Evolutionary conservation across 306 rosid genomes (phyloP).

Genomic region (Dryas alaskensis): DNA sequence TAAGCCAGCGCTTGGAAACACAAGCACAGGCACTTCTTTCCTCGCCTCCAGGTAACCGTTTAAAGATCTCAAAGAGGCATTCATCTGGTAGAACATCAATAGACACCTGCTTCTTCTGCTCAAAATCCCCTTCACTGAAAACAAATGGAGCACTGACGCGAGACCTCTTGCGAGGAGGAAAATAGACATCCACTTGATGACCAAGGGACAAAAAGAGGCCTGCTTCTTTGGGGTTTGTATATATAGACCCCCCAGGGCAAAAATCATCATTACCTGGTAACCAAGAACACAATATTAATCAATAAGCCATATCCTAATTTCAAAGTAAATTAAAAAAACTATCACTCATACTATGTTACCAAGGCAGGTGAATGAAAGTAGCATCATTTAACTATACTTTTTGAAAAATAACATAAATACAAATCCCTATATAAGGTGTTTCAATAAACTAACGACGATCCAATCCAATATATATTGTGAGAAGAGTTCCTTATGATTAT

Average conservation of each 20-base stretch:
- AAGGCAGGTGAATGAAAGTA: neutral
- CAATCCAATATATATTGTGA: neutral
- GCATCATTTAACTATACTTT: neutral
- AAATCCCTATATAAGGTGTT: neutral
- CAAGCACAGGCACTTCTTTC: constrained; percentile 71
- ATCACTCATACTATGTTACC: neutral
- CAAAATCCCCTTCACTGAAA: constrained; percentile 45
- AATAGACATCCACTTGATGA: constrained; percentile 51
- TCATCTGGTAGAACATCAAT: constrained; percentile 84
- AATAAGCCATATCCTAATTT: neutral
- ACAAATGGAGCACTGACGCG: constrained; percentile 58
- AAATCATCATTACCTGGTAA: constrained; percentile 75
- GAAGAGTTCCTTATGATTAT: neutral
- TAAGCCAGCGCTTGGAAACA: constrained; percentile 94
- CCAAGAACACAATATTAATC: constrained; percentile 18
- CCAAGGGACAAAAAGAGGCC: constrained; percentile 76
- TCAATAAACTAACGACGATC: neutral
- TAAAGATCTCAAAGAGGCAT: constrained; percentile 89
- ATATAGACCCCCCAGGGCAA: constrained; percentile 70
- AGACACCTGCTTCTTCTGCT: constrained; percentile 58
- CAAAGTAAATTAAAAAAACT: no score
- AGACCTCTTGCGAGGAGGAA: constrained; percentile 71
- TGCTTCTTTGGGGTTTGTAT: constrained; percentile 74
- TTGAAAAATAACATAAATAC: neutral
- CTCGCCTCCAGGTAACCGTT: constrained; percentile 74